These are phyloP conservation scores for Baorangia bicolor DNA, from an alignment of 768 basidiomycete species.

Conservation along the genomic window DNA sequence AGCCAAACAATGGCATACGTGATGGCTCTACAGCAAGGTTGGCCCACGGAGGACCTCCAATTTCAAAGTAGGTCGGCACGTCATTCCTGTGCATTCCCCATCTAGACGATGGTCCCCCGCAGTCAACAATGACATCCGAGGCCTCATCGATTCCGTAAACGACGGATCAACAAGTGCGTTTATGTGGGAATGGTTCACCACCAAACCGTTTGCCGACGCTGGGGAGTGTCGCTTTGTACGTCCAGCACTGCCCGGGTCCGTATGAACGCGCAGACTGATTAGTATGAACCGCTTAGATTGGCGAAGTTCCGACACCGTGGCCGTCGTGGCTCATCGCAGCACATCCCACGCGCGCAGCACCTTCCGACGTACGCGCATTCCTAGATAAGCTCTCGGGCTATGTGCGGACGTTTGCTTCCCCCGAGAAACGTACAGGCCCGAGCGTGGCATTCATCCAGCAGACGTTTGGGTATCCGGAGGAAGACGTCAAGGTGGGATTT, in stretches of 20 bases:
- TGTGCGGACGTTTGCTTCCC: conserved; percentile 64
- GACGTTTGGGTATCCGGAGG: conserved; percentile 77
- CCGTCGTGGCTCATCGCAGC: conserved; percentile 96
- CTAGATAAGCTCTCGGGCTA: conserved; percentile 60
- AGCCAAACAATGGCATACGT: conserved; percentile 96
- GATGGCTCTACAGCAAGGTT: conserved; percentile 86
- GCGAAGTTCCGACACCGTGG: conserved; percentile 91
- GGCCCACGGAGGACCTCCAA: conserved; percentile 61
- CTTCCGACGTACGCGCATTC: conserved; percentile 54
- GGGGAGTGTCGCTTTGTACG: conserved; percentile 83
- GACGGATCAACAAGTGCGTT: conserved; percentile 85
- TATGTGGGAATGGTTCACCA: conserved; percentile 96
- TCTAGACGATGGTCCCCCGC: neutral
- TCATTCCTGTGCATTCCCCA: neutral
- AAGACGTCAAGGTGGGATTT: conserved; percentile 67
- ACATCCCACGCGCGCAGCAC: conserved; percentile 62
- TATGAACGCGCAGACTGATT: neutral
- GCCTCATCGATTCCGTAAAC: conserved; percentile 84
- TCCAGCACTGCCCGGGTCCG: conserved; percentile 5
- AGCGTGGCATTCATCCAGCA: conserved; percentile 75
- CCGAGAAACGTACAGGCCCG: conserved; percentile 51
- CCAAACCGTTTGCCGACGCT: conserved; percentile 75
- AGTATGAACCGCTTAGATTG: conserved; percentile 52
- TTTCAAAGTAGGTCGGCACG: conserved; percentile 60
- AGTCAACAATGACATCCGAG: conserved; percentile 83